Evolutionary conservation across 805 yeast species (phyloP).

Genomic region (Starmera pachycereana): DNA sequence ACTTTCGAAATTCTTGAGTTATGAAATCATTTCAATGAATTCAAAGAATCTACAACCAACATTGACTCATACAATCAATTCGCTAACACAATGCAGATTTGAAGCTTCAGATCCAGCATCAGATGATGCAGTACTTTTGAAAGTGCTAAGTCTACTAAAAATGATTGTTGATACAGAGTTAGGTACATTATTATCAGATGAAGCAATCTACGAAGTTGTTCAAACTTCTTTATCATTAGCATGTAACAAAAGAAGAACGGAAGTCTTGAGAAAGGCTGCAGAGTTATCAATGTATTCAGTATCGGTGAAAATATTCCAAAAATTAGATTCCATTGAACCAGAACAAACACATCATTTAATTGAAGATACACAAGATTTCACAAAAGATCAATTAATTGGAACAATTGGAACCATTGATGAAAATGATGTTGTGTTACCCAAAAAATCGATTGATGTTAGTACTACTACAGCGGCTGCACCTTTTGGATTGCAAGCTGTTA

Average conservation of each 20-base stretch:
- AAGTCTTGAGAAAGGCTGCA: slow-evolving; percentile 80
- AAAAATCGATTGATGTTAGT: slow-evolving; percentile 15
- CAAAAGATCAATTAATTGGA: slow-evolving; percentile 41
- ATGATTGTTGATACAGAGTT: slow-evolving; percentile 51
- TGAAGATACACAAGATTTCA: slow-evolving; percentile 35
- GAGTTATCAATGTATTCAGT: slow-evolving; percentile 69
- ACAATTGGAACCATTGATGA: slow-evolving; percentile 35
- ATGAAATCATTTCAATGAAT: slow-evolving; percentile 47
- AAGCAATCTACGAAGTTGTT: slow-evolving; percentile 75
- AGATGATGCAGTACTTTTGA: slow-evolving; percentile 83
- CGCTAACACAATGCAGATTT: slow-evolving; percentile 88
- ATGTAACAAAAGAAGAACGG: slow-evolving; percentile 85
- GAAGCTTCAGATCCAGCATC: slow-evolving; percentile 90
- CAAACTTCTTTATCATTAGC: slow-evolving; percentile 90
- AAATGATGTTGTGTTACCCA: slow-evolving; percentile 23
- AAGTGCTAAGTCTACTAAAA: slow-evolving; percentile 70
- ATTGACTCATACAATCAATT: slow-evolving; percentile 47
- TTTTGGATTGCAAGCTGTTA: slow-evolving; percentile 66
- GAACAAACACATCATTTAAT: slow-evolving; percentile 27
- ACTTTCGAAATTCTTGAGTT: slow-evolving; percentile 59
- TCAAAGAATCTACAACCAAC: slow-evolving; percentile 49
- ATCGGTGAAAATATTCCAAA: slow-evolving; percentile 56
- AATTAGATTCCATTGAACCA: slow-evolving; percentile 46
- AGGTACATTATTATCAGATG: slow-evolving; percentile 64
- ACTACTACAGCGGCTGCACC: slow-evolving; percentile 24